phyloP scores from a whole-genome alignment of 139 green algal species.

The Penium margaritaceum region DNA sequence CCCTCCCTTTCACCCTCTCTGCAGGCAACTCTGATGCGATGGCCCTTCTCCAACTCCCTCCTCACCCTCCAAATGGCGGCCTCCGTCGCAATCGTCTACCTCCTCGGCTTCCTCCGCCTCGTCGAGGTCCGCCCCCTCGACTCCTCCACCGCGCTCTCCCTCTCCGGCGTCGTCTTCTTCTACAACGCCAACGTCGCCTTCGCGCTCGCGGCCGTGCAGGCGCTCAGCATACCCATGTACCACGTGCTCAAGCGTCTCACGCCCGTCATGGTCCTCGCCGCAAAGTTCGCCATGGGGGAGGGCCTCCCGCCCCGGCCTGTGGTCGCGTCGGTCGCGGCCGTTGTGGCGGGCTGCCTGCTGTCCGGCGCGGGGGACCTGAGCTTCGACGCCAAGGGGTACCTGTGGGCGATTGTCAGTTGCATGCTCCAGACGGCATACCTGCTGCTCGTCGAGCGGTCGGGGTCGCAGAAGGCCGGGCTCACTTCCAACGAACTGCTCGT shows the following conservation, averaged over 20 bases:
- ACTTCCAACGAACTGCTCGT: slow-evolving; percentile 54
- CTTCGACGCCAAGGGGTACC: slow-evolving; percentile 64
- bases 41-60: slow-evolving; percentile 38
- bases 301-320: slow-evolving; percentile 2
- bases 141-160: background rate
- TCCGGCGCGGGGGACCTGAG: slow-evolving; percentile 53
- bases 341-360: slow-evolving; percentile 44
- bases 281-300: slow-evolving; percentile 25
- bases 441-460: slow-evolving; percentile 62
- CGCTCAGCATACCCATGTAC: slow-evolving; percentile 49
- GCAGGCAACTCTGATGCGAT: slow-evolving; percentile 32
- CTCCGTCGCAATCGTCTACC: slow-evolving; percentile 31
- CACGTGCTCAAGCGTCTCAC: slow-evolving; percentile 38
- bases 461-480: slow-evolving; percentile 39
- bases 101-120: background rate
- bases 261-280: slow-evolving; percentile 36
- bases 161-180: slow-evolving; percentile 42
- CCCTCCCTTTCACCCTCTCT: too few relatives aligned
- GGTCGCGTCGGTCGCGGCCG: slow-evolving; percentile 20
- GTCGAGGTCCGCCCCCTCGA: slow-evolving; percentile 23
- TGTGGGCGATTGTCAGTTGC: slow-evolving; percentile 52
- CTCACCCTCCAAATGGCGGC: slow-evolving; percentile 41
- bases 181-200: slow-evolving; percentile 56
- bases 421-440: slow-evolving; percentile 55
- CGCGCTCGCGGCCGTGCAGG: slow-evolving; percentile 37